Base-by-base conservation (phyloP, 2,329 filamentous ascomycete species). In the Penicillium sp. region DNA sequence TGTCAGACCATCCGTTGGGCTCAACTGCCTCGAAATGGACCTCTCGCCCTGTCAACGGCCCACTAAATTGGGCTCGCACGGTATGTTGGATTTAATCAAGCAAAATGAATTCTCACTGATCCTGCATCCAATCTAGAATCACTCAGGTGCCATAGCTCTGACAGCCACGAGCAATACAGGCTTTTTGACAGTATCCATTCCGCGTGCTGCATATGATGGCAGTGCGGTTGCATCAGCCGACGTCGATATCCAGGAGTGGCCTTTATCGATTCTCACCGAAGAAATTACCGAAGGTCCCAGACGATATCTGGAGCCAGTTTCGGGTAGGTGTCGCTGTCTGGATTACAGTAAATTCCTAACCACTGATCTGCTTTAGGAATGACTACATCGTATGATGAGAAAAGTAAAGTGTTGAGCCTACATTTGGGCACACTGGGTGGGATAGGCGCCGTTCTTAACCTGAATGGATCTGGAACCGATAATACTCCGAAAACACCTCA, bases 381-480 rank as follows among this genome's bases (percentile, higher is more conserved):
- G 65, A 57, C 66, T 33, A 41, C 58, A 2, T 57, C 60, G 35
- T 36, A 24, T 9, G 57, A 69, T 40, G 58, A 64, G 18, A 27
- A 54, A 31, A 55, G 59, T 2, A 19, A 58, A 16, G 57, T 53
- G 27, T 64, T 61, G 33, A 66, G 56, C 2, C 62, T 77, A 19
- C 70, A 75, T 51, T n/a, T 74, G 5, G 68, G 69, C 18, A 74
- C 73, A 9, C 50, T 66, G 6, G 71, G 72, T 7, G 71, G 70
- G 2, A 61, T 72, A 27, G 60, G 67, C 1, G 61, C 65, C n/a
- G 50, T 54, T 4, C 60, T 63, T 27, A 40, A 58, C 7, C 50
- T 72, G 11, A 31, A 60, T 19, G 41, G 57, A 50, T 39, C 60
- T 39, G 33, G 56, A n/a, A 35, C 56, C 6, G 39, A 50, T 13